A percentile compares a stretch with the other conserved stretches of the same genome.
Conservation (phyloP, 1,284 basidiomycete genomes). For the Malassezia vespertilionis region DNA sequence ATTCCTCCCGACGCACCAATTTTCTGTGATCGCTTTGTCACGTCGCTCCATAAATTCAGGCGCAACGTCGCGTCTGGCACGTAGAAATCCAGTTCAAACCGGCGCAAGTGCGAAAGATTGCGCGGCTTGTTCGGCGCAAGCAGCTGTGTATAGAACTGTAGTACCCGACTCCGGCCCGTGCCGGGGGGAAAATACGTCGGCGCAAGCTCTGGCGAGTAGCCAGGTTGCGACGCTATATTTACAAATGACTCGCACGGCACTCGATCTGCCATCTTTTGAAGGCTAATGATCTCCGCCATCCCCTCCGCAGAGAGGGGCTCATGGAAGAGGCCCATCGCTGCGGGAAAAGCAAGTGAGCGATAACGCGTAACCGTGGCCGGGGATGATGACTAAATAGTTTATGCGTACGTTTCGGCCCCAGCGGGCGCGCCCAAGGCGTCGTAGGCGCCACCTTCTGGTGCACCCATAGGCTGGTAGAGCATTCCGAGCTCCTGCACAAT, state of each 20-base stretch:
- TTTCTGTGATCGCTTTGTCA: constrained; percentile 5
- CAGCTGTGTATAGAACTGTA: constrained; percentile 1
- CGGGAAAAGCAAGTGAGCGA: no score
- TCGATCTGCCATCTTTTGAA: no score
- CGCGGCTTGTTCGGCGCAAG: background rate
- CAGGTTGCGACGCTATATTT: background rate
- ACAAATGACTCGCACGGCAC: constrained; percentile 4
- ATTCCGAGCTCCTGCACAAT: constrained; percentile 44
- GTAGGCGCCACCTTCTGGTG: constrained; percentile 7
- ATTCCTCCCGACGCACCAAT: constrained; percentile 7
- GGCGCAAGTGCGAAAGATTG: background rate
- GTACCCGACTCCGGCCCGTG: background rate
- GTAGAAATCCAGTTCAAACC: constrained; percentile 6
- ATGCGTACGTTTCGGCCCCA: background rate
- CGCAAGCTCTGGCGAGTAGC: constrained; percentile 1
- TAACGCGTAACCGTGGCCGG: no score
- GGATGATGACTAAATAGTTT: constrained; percentile 6
- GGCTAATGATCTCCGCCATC: no score
- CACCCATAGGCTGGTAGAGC: constrained; percentile 25
- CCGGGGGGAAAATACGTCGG: background rate
- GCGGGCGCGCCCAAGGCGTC: constrained; percentile 4
- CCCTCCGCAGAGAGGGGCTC: background rate
- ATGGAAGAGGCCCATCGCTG: background rate
- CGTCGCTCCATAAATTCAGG: constrained; percentile 6
- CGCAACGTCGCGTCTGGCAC: constrained; percentile 7